Evolutionary conservation across 441 rosid genomes (phyloP), one percentile per base, ranked within the genome.

Genomic region (Aleurites moluccanus): DNA sequence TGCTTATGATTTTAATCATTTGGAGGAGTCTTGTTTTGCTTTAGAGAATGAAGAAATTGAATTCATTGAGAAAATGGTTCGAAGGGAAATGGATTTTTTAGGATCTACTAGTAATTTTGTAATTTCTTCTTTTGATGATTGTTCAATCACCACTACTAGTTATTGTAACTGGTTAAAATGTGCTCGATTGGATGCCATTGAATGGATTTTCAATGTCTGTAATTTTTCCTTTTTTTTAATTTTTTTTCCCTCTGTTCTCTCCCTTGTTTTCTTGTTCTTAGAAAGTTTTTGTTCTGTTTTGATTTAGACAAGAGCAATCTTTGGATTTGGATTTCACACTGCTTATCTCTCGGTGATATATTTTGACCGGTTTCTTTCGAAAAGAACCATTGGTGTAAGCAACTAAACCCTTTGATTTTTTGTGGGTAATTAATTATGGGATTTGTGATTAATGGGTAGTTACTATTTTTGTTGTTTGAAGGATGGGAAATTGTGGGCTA

Each of bases 401-500:
- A 40, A 62, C 47, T 14, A 15, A 56, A 23, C 50, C 65, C 40
- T 10, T 16, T 23, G 2, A 33, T 10, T 25, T 42, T 5, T 28
- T 18, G 20, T 55, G 15, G 56, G 49, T 45, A 38, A 13, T 28
- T 14, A 38, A n/a, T 55, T 57, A 55, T 64, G 20, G 38, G 42
- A 0, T 61, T 59, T 69, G 9, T 21, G 75, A 3, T 44, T 61
- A 21, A 35, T 60, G 67, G 2, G 10, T 55, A 23, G n/a, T 67
- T 23, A 50, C 8, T 13, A 67, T 3, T 50, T 50, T 80, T 64
- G 30, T 60, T 45, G 49, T 28, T 35, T 77, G 69, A 76, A 94
- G 98, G 91, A 82, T 40, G 93, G 88, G 82, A 86, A 94, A 75
- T 35, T 85, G 72, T 92, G 94, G 97, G 93, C 92, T 44, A 74